Evolutionary conservation across 2,329 filamentous ascomycete species (phyloP).

Genomic region (Mycosphaerella sp.): DNA sequence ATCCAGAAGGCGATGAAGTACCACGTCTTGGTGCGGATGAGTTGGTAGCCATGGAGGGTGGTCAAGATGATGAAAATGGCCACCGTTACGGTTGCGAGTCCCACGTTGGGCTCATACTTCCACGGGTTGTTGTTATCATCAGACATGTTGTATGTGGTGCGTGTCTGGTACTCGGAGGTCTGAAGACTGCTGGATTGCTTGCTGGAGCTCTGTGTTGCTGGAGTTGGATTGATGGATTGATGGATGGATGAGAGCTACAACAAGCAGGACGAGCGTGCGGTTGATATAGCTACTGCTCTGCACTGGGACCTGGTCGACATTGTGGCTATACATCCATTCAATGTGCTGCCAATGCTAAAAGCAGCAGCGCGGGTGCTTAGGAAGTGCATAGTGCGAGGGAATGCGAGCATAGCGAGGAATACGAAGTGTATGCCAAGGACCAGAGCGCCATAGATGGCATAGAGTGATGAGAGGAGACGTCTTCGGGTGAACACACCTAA

Average conservation of each 20-base stretch:
- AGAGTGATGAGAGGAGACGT: no score
- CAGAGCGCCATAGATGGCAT: no score
- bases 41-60: slow-evolving; percentile 35
- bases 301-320: neutral
- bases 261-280: no score
- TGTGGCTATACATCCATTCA: neutral
- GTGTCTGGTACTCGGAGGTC: no score
- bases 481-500: no score
- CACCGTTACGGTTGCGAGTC: slow-evolving; percentile 25
- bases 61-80: slow-evolving; percentile 27
- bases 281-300: no score
- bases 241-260: no score
- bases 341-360: neutral
- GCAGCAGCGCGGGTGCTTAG: neutral
- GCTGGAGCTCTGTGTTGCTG: no score
- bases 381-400: neutral
- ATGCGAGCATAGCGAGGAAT: neutral
- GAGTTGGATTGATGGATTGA: no score
- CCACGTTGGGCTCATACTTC: slow-evolving; percentile 18
- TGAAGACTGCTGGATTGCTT: no score
- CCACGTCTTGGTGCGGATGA: slow-evolving; percentile 42
- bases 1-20: slow-evolving; percentile 48
- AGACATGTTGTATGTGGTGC: no score
- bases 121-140: neutral
- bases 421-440: neutral